Evolutionary conservation across 176 grass and related monocot species (phyloP).

Genomic region (Paspalum notatum): DNA sequence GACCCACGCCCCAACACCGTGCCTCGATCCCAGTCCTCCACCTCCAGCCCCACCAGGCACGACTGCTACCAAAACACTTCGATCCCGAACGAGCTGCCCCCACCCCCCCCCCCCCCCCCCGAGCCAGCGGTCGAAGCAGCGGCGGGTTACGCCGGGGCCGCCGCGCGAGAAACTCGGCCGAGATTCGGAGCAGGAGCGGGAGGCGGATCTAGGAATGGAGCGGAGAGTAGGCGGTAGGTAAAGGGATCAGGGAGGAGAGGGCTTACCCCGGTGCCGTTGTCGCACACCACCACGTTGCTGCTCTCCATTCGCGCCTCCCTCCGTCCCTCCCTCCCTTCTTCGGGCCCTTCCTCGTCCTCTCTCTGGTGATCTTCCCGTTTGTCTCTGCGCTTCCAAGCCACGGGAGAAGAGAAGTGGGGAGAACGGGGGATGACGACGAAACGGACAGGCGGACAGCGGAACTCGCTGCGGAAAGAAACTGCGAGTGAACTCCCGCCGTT

Average conservation of each 20-base stretch:
- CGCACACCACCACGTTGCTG: slow-evolving; percentile 79
- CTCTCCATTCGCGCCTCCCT: slow-evolving; percentile 55
- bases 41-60: background rate
- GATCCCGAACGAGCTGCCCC: background rate
- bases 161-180: background rate
- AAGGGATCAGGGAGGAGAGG: background rate
- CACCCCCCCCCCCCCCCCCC: background rate
- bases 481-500: background rate
- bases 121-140: background rate
- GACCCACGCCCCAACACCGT: background rate
- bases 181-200: slow-evolving; percentile 8
- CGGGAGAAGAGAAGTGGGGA: background rate
- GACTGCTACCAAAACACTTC: background rate
- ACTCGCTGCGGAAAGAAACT: background rate
- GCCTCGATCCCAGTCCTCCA: background rate
- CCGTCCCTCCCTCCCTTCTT: background rate
- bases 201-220: slow-evolving; percentile 10
- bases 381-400: background rate
- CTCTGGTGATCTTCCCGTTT: too few relatives aligned
- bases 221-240: background rate
- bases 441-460: background rate
- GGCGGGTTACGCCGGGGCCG: background rate
- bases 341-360: background rate
- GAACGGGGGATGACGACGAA: background rate
- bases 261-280: slow-evolving; percentile 86